Evolutionary conservation across 805 yeast species (phyloP).

Genomic region (Zygosaccharomyces rouxii): DNA sequence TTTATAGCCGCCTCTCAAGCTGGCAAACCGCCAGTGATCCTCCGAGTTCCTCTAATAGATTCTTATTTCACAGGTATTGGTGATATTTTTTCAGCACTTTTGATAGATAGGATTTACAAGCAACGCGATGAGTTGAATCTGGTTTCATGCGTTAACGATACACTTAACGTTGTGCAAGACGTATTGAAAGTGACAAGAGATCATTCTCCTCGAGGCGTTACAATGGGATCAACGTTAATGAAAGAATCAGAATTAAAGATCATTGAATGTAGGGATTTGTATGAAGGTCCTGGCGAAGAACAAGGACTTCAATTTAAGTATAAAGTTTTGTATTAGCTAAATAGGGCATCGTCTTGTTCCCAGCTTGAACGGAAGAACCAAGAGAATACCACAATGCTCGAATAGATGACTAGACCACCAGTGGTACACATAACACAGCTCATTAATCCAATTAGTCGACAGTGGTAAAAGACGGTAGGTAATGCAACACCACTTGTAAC

Average conservation of each 20-base stretch:
- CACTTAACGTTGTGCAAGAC: conserved; percentile 32
- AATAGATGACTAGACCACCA: conserved; percentile 83
- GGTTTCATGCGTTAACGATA: conserved; percentile 29
- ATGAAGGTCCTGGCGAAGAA: conserved; percentile 8
- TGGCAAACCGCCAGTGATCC: conserved; percentile 37
- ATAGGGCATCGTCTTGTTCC: conserved; percentile 42
- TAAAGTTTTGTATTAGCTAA: conserved; percentile 22
- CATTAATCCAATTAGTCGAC: conserved; percentile 58
- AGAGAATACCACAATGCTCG: conserved; percentile 77
- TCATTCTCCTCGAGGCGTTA: conserved; percentile 21
- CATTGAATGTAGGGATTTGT: conserved; percentile 50
- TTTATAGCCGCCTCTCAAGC: conserved; percentile 36
- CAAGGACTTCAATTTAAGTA: conserved; percentile 13
- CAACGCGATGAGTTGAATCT: conserved; percentile 9
- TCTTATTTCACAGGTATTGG: conserved; percentile 74
- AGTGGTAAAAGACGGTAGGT: conserved; percentile 75
- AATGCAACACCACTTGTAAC: conserved; percentile 70
- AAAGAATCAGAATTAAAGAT: conserved; percentile 68
- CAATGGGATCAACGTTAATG: conserved; percentile 56
- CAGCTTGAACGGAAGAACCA: conserved; percentile 53
- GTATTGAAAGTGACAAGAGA: conserved; percentile 26
- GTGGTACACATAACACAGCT: conserved; percentile 72
- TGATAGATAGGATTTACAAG: conserved; percentile 51
- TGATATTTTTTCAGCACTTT: conserved; percentile 61
- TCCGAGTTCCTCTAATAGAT: conserved; percentile 45